Conservation (phyloP, 1,284 basidiomycete species). For the Cutaneotrichosporon sp. region DNA sequence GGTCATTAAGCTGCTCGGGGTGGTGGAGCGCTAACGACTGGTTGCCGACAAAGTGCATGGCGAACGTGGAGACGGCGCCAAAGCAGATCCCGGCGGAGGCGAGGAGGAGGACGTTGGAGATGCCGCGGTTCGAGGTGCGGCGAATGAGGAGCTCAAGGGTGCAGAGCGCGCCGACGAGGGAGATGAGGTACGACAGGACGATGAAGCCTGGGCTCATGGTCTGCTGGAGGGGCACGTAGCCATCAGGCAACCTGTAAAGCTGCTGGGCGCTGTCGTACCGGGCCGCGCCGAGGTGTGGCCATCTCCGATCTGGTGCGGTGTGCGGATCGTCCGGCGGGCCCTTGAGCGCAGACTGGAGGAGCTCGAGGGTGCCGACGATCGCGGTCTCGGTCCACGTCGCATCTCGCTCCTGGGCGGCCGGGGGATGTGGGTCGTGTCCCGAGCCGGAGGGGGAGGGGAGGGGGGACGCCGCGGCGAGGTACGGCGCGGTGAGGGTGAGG, state of each 20-base stretch:
- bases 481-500: conserved; percentile 35
- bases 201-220: conserved; percentile 51
- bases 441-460: neutral
- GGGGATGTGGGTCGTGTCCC: conserved; percentile 16
- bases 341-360: conserved; percentile 6
- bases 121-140: conserved; percentile 53
- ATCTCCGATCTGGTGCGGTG: conserved; percentile 7
- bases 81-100: conserved; percentile 54
- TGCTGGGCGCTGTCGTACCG: neutral
- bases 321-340: neutral
- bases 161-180: conserved; percentile 53
- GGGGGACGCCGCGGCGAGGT: conserved; percentile 29
- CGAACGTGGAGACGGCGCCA: conserved; percentile 55
- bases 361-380: neutral
- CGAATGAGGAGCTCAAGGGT: conserved; percentile 54
- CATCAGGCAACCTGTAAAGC: neutral
- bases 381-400: neutral
- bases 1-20: conserved; percentile 28
- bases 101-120: conserved; percentile 51
- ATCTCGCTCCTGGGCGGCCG: neutral
- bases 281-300: conserved; percentile 9
- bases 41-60: conserved; percentile 57
- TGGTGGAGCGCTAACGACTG: conserved; percentile 52
- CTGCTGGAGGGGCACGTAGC: conserved; percentile 42
- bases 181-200: conserved; percentile 52